These are phyloP conservation scores for Auricularia sp. DNA, from an alignment of 768 basidiomycete species.

Conservation along the genomic window DNA sequence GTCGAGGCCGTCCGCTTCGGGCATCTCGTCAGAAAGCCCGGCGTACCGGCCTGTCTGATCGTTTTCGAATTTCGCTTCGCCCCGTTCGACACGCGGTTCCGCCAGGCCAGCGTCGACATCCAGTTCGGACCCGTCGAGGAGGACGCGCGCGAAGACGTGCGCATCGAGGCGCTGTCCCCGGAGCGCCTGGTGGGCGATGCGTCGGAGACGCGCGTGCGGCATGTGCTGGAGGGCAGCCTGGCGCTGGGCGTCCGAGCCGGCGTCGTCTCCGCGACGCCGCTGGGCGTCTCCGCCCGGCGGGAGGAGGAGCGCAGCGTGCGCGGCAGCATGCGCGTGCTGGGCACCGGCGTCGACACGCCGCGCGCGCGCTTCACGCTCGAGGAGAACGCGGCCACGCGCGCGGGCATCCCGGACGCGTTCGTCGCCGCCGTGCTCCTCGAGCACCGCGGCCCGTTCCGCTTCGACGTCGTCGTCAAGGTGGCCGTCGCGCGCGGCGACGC, in stretches of 20 bases:
- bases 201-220: neutral
- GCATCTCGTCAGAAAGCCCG: neutral
- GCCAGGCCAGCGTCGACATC: neutral
- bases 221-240: neutral
- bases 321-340: neutral
- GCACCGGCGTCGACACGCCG: neutral
- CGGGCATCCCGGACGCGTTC: neutral
- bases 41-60: neutral
- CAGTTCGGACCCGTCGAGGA: neutral
- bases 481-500: neutral
- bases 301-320: neutral
- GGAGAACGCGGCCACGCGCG: neutral
- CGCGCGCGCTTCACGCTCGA: neutral
- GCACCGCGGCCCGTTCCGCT: neutral
- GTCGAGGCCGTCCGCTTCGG: neutral
- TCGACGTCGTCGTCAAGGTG: neutral
- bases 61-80: neutral
- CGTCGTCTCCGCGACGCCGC: neutral
- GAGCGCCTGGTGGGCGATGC: neutral
- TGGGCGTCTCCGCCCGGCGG: neutral
- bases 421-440: neutral
- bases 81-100: neutral
- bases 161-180: neutral
- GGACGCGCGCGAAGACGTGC: neutral
- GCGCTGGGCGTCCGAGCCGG: neutral